These are phyloP conservation scores for Chalciporus chontae DNA, from an alignment of 768 basidiomycete genomes.

Conservation along the genomic window DNA sequence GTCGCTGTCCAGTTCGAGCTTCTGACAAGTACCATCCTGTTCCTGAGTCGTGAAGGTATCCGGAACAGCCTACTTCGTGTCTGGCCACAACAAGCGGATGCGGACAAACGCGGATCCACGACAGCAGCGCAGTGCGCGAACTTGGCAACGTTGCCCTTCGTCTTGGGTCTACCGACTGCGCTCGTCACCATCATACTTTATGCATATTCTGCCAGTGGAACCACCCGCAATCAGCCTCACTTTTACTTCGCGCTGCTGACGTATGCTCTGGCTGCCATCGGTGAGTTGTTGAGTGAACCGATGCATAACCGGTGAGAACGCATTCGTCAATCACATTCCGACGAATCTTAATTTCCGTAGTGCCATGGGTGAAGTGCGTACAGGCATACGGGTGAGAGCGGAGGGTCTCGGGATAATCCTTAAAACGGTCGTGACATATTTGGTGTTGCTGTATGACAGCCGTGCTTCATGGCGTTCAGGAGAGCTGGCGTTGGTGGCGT, in stretches of 20 bases:
- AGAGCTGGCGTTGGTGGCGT: slow-evolving; percentile 68
- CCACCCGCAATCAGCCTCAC: slow-evolving; percentile 57
- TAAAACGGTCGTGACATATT: slow-evolving; percentile 73
- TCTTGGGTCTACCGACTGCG: slow-evolving; percentile 67
- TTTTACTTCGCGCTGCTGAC: slow-evolving; percentile 61
- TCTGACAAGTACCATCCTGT: slow-evolving; percentile 83
- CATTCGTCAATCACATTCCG: background rate
- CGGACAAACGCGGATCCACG: background rate
- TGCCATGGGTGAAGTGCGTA: slow-evolving; percentile 64
- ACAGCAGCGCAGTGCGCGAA: slow-evolving; percentile 31
- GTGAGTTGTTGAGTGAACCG: slow-evolving; percentile 83
- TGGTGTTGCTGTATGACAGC: slow-evolving; percentile 53
- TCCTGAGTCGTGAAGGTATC: slow-evolving; percentile 91
- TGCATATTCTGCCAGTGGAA: slow-evolving; percentile 44
- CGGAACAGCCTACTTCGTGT: slow-evolving; percentile 80
- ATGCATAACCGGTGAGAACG: slow-evolving; percentile 63
- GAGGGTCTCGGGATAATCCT: slow-evolving; percentile 79
- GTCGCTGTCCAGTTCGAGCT: slow-evolving; percentile 95
- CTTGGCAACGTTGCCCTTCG: slow-evolving; percentile 61
- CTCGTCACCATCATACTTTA: slow-evolving; percentile 52
- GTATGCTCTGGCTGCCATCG: slow-evolving; percentile 70
- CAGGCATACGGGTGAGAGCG: slow-evolving; percentile 72
- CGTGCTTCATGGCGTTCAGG: slow-evolving; percentile 27
- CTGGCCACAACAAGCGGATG: slow-evolving; percentile 19
- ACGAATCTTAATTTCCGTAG: slow-evolving; percentile 35